A percentile compares a stretch with the other conserved stretches of the same genome.
These are phyloP conservation scores for Auxenochlorella pyrenoidosa DNA, from an alignment of 139 green algal species.

Conservation along the genomic window DNA sequence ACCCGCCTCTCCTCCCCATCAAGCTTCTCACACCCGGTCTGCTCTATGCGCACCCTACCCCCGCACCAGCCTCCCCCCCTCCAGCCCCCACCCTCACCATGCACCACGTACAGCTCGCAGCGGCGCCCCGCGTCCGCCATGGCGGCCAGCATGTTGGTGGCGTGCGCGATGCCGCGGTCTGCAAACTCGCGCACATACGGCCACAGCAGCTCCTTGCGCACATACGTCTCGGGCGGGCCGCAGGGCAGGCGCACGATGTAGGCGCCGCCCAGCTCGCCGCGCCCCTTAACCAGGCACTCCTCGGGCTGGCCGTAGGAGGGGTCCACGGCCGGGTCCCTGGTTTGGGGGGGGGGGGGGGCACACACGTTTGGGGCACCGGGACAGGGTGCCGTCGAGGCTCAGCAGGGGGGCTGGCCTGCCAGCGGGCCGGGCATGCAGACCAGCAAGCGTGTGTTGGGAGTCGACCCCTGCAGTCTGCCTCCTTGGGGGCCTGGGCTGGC, in stretches of 20 bases:
- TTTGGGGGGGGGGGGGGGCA: not conserved
- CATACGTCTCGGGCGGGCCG: conserved; percentile 77
- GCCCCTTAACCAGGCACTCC: conserved; percentile 74
- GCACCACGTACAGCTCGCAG: conserved; percentile 78
- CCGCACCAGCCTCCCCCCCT: no score
- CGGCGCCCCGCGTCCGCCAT: conserved; percentile 64
- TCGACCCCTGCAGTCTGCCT: no score
- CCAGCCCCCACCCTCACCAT: conserved; percentile 61
- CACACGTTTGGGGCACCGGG: not conserved
- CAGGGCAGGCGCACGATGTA: conserved; percentile 92
- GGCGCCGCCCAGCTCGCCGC: conserved; percentile 72
- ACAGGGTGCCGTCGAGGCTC: not conserved
- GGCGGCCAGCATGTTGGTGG: conserved; percentile 58
- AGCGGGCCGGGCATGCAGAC: no score
- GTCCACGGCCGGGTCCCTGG: conserved; percentile 68
- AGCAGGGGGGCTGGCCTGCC: not conserved
- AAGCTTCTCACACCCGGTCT: no score
- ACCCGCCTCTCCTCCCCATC: no score
- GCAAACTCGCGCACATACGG: conserved; percentile 93
- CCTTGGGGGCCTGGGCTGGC: not conserved
- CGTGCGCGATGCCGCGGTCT: conserved; percentile 80
- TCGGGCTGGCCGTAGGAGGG: conserved; percentile 72
- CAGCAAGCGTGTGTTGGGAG: no score
- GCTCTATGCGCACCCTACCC: no score
- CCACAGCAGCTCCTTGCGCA: conserved; percentile 94